phyloP scores from a whole-genome alignment of 2,329 filamentous ascomycete genomes.

The Trichophyton mentagrophytes region DNA sequence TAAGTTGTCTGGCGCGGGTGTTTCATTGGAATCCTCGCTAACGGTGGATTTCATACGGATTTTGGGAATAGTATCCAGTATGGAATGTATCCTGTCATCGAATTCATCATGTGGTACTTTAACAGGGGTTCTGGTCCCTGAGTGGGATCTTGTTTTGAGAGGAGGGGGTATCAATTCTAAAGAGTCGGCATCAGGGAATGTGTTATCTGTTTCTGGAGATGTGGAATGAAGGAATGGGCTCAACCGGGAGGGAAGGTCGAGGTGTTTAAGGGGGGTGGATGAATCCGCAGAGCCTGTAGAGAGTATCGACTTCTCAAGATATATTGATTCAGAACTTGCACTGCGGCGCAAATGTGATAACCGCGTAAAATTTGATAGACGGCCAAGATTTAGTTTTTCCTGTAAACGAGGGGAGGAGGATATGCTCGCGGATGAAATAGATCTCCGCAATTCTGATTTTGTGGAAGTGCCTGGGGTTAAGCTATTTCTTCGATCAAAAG shows the following conservation, averaged over 20 bases:
- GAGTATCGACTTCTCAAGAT: neutral
- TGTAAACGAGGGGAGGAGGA: constrained; percentile 5
- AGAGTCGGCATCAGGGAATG: neutral
- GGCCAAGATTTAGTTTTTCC: neutral
- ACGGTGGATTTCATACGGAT: constrained; percentile 55
- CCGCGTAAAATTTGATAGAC: neutral
- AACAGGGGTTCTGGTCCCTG: neutral
- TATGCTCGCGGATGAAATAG: constrained; percentile 6
- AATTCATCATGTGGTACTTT: constrained; percentile 51
- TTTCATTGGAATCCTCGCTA: constrained; percentile 27
- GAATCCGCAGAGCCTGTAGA: neutral
- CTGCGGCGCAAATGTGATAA: neutral
- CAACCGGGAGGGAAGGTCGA: neutral
- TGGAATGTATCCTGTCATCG: constrained; percentile 66
- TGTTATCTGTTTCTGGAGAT: neutral
- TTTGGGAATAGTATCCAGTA: constrained; percentile 63
- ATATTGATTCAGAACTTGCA: neutral
- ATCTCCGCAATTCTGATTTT: constrained; percentile 7
- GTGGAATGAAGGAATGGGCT: neutral
- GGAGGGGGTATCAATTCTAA: neutral
- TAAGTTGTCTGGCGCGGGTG: constrained; percentile 16
- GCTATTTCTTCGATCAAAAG: constrained; percentile 2
- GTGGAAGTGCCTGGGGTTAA: neutral
- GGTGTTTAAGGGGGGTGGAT: neutral
- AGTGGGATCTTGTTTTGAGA: neutral